A percentile compares a stretch with the other conserved stretches of the same genome.
These are phyloP conservation scores for Citrus maxima DNA, from an alignment of 345 rosid genomes.

Conservation along the genomic window DNA sequence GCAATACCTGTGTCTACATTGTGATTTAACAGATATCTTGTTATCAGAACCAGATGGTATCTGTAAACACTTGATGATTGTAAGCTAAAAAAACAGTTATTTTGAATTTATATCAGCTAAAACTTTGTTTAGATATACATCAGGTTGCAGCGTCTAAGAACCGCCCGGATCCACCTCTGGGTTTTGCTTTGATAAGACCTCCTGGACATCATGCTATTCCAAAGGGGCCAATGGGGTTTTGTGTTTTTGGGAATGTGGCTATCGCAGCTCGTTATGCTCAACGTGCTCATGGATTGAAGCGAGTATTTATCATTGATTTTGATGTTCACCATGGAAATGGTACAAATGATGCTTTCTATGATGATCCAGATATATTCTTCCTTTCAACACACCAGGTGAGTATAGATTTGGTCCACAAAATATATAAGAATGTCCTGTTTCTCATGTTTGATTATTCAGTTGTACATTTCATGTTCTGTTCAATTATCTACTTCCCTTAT, in stretches of 20 bases:
- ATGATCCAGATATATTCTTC: constrained; percentile 88
- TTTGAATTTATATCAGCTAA: neutral
- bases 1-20: neutral
- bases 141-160: constrained; percentile 72
- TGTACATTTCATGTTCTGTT: too few species aligned
- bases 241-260: constrained; percentile 89
- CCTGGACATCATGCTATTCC: constrained; percentile 96
- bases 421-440: neutral
- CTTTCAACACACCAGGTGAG: constrained; percentile 93
- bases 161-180: constrained; percentile 56
- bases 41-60: neutral
- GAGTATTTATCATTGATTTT: constrained; percentile 81
- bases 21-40: neutral
- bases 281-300: constrained; percentile 58
- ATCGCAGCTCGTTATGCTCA: constrained; percentile 95
- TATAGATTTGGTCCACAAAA: neutral
- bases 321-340: constrained; percentile 99
- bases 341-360: constrained; percentile 77
- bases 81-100: neutral
- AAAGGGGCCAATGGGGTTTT: constrained; percentile 97
- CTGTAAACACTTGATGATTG: neutral
- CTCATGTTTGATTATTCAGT: neutral
- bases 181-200: constrained; percentile 91
- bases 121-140: constrained; percentile 1
- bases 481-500: too few species aligned